Percentiles rank a stretch among this genome's conserved stretches.
Conservation (phyloP, 495 filamentous ascomycete genomes). For the Parachaetomium inaequale region DNA sequence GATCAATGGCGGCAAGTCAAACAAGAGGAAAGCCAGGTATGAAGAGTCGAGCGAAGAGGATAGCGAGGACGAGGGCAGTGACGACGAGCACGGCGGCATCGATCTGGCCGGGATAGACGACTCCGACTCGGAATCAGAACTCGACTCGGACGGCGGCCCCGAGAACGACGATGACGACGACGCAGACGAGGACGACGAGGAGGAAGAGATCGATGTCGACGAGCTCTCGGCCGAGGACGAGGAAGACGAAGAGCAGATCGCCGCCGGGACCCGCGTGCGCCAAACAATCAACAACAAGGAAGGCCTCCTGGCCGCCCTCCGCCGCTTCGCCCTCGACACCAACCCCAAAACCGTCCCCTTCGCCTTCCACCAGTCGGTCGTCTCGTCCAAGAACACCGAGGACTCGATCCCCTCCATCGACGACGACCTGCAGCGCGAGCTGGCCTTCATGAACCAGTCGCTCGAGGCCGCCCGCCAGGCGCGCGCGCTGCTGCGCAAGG, state of each 20-base stretch:
- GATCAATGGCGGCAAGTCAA: constrained; percentile 3
- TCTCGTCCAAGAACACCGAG: constrained; percentile 46
- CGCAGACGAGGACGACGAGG: constrained; percentile 55
- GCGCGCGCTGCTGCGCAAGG: constrained; percentile 69
- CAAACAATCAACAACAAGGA: constrained; percentile 96
- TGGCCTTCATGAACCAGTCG: constrained; percentile 90
- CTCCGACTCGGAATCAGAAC: constrained; percentile 36
- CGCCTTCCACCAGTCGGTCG: constrained; percentile 52
- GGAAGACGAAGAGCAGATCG: constrained; percentile 76
- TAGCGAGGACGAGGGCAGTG: constrained; percentile 27
- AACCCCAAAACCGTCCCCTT: constrained; percentile 47
- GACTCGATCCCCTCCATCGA: constrained; percentile 65
- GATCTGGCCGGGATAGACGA: constrained; percentile 34
- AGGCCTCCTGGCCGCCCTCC: constrained; percentile 71
- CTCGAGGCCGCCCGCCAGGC: constrained; percentile 71
- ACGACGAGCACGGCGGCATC: constrained; percentile 35
- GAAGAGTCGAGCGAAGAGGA: constrained; percentile 25
- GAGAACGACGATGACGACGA: constrained; percentile 64
- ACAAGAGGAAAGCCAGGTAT: constrained; percentile 40
- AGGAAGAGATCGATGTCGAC: constrained; percentile 76
- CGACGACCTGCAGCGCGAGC: constrained; percentile 82
- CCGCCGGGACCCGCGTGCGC: constrained; percentile 72
- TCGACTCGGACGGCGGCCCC: constrained; percentile 43
- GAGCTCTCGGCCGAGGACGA: constrained; percentile 63
- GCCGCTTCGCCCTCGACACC: constrained; percentile 68